A percentile compares a stretch with the other conserved stretches of the same genome.
phyloP scores from a whole-genome alignment of 2,329 filamentous ascomycete genomes.

The Tolypocladium pustulatum region DNA sequence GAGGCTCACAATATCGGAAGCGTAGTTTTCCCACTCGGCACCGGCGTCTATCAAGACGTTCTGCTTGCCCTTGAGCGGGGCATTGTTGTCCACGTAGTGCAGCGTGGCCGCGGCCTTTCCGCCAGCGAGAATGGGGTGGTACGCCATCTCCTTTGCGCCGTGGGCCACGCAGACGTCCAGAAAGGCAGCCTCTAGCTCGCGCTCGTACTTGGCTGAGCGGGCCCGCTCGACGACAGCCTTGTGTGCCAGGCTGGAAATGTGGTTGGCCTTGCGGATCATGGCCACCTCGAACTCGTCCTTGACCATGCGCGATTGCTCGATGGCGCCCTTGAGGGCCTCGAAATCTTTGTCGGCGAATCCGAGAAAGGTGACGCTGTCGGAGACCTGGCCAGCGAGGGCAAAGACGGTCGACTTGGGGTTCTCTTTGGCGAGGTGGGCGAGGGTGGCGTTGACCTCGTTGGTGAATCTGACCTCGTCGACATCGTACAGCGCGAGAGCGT shows the following conservation, averaged over 20 bases:
- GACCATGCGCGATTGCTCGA: slow-evolving; percentile 57
- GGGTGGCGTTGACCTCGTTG: slow-evolving; percentile 64
- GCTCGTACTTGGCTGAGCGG: slow-evolving; percentile 60
- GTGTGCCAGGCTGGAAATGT: slow-evolving; percentile 58
- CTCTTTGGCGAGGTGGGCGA: slow-evolving; percentile 40
- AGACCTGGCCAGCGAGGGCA: slow-evolving; percentile 70
- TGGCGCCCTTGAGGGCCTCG: slow-evolving; percentile 44
- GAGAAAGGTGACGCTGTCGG: slow-evolving; percentile 59
- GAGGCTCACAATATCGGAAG: slow-evolving; percentile 47
- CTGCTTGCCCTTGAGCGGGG: slow-evolving; percentile 58
- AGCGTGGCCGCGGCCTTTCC: slow-evolving; percentile 75
- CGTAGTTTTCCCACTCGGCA: slow-evolving; percentile 64
- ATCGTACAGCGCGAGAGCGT: slow-evolving; percentile 69
- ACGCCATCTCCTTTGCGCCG: slow-evolving; percentile 74
- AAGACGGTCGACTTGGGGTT: slow-evolving; percentile 44
- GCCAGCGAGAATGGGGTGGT: slow-evolving; percentile 74
- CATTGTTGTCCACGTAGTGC: slow-evolving; percentile 77
- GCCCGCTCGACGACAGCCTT: slow-evolving; percentile 50
- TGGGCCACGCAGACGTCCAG: slow-evolving; percentile 64
- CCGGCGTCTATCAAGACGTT: slow-evolving; percentile 81
- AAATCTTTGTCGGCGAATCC: slow-evolving; percentile 57
- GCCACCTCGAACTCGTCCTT: slow-evolving; percentile 70
- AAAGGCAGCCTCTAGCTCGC: slow-evolving; percentile 74
- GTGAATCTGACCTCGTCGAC: slow-evolving; percentile 68
- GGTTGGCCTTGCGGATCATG: slow-evolving; percentile 62